Evolutionary conservation across 768 basidiomycete genomes (phyloP).

Genomic region (Hemileccinum rubropunctum): DNA sequence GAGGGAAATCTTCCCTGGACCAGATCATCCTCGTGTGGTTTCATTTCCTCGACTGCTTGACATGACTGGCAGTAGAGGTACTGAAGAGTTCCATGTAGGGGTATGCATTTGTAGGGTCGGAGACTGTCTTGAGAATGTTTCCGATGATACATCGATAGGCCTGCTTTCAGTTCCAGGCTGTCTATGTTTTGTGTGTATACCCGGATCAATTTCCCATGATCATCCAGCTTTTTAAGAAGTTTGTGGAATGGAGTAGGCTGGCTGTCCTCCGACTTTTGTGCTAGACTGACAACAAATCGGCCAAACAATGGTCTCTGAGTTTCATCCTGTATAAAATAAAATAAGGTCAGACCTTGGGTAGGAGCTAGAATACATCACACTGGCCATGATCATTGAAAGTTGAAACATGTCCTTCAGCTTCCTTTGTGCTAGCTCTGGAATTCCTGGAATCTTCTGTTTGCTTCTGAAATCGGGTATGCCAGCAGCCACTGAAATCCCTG

Average conservation of each 20-base stretch:
- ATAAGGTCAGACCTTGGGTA: neutral
- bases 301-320: neutral
- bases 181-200: slow-evolving; percentile 16
- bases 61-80: slow-evolving; percentile 9
- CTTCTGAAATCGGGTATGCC: slow-evolving; percentile 14
- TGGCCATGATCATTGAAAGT: slow-evolving; percentile 2
- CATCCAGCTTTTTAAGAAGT: slow-evolving; percentile 8
- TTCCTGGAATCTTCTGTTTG: neutral
- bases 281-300: neutral
- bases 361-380: no score
- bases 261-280: neutral
- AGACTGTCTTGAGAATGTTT: neutral
- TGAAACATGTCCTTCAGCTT: slow-evolving; percentile 14
- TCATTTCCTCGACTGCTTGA: neutral
- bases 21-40: neutral
- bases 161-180: slow-evolving; percentile 7
- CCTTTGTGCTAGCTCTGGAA: neutral
- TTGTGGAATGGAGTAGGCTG: slow-evolving; percentile 9
- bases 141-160: slow-evolving; percentile 3
- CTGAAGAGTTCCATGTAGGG: slow-evolving; percentile 6
- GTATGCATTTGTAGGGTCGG: neutral
- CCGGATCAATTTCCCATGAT: slow-evolving; percentile 2
- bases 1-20: slow-evolving; percentile 1
- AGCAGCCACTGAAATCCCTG: slow-evolving; percentile 10
- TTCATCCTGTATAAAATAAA: neutral